Conservation (phyloP, 805 yeast species). For the Ogataea philodendri region DNA sequence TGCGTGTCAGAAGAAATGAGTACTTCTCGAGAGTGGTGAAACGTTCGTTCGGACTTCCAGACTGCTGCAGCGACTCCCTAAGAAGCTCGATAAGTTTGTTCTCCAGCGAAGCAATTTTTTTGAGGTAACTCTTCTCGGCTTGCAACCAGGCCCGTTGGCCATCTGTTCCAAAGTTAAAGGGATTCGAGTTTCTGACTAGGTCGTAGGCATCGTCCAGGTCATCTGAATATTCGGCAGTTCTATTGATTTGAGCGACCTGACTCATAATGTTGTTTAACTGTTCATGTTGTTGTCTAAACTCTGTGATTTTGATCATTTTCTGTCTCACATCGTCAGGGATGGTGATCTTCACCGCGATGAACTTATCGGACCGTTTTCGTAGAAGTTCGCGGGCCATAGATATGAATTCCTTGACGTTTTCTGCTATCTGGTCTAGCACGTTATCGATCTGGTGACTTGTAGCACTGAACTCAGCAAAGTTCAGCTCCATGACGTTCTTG, state of each 20-base stretch:
- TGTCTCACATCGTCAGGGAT: conserved; percentile 41
- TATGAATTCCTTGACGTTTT: conserved; percentile 58
- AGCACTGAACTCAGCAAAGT: conserved; percentile 39
- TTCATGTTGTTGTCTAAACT: conserved; percentile 54
- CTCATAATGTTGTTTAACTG: conserved; percentile 36
- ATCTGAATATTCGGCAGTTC: conserved; percentile 22
- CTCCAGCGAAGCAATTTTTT: conserved; percentile 46
- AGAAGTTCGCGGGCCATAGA: conserved; percentile 69
- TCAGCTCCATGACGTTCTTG: conserved; percentile 44
- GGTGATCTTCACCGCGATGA: conserved; percentile 60
- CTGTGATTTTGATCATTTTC: conserved; percentile 41
- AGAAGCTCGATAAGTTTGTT: conserved; percentile 41
- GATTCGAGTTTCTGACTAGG: conserved; percentile 37
- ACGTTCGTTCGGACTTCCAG: conserved; percentile 47
- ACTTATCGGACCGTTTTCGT: conserved; percentile 69
- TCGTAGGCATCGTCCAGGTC: conserved; percentile 44
- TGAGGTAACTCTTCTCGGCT: conserved; percentile 42
- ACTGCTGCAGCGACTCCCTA: conserved; percentile 37
- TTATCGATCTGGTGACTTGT: conserved; percentile 31
- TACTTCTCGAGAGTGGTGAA: conserved; percentile 50
- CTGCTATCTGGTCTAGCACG: conserved; percentile 54
- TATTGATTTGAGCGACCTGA: conserved; percentile 7
- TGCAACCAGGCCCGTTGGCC: conserved; percentile 41
- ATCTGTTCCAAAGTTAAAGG: conserved; percentile 37
- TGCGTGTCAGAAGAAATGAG: conserved; percentile 47